Percentiles rank a stretch among this genome's conserved stretches.
Conservation (phyloP, 164 flowering plant genomes). For the grape (Vitis vinifera) region DNA sequence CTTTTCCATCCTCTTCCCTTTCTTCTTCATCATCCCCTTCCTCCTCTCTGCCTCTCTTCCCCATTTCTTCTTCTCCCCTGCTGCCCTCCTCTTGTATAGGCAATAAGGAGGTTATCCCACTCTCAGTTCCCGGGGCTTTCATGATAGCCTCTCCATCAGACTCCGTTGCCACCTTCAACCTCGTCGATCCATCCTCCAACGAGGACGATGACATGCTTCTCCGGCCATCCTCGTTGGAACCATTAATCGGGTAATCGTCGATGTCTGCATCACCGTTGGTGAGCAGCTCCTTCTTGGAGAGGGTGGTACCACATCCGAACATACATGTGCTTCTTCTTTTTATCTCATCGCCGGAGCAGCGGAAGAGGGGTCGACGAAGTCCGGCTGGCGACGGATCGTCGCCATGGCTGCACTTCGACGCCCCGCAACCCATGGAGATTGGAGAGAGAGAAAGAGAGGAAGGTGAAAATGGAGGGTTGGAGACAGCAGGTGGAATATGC, state of each 20-base stretch:
- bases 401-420: conserved; percentile 1
- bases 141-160: background rate
- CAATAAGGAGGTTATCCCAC: background rate
- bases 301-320: conserved; percentile 2
- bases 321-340: background rate
- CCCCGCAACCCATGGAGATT: conserved; percentile 16
- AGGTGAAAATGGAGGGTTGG: background rate
- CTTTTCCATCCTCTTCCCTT: background rate
- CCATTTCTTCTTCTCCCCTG: background rate
- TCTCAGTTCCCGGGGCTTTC: background rate
- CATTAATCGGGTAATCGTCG: too few species aligned
- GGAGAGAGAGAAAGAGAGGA: background rate
- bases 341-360: conserved; percentile 16
- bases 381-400: conserved; percentile 7
- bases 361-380: conserved; percentile 8
- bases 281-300: conserved; percentile 24
- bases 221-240: background rate
- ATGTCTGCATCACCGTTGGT: background rate
- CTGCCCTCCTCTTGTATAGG: too few species aligned
- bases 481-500: conserved; percentile 2
- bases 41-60: background rate
- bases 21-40: background rate
- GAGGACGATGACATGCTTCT: background rate
- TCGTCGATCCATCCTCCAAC: background rate
- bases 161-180: too few species aligned